These are phyloP conservation scores for Syzygium oleosum DNA, from an alignment of 345 rosid genomes.

Conservation along the genomic window DNA sequence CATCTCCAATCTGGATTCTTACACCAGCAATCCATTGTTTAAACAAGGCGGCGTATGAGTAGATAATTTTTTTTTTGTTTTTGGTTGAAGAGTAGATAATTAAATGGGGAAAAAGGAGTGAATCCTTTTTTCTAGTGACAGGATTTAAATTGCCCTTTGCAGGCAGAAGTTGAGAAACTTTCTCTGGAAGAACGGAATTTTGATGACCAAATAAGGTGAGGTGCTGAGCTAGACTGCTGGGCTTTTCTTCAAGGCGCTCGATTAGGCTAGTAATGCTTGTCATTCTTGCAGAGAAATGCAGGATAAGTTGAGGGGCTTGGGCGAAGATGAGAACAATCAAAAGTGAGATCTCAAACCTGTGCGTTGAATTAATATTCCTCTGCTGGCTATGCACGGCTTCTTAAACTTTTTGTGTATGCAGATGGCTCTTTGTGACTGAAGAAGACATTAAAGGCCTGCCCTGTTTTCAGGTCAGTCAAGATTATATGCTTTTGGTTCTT, in stretches of 20 bases:
- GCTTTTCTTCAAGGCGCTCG: background rate
- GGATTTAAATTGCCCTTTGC: conserved; percentile 12
- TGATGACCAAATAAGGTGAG: conserved; percentile 81
- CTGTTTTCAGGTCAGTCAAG: conserved; percentile 54
- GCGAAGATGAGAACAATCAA: conserved; percentile 74
- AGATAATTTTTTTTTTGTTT: background rate
- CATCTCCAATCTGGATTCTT: background rate
- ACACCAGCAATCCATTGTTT: background rate
- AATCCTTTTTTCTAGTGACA: background rate
- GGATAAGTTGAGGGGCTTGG: conserved; percentile 61
- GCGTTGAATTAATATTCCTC: background rate
- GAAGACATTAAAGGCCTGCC: conserved; percentile 83
- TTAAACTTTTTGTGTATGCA: conserved; percentile 19
- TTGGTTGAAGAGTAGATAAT: background rate
- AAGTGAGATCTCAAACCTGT: conserved; percentile 30
- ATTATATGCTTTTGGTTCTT: background rate
- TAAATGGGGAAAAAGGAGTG: background rate
- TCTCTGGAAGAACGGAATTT: conserved; percentile 54
- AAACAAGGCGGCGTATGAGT: background rate
- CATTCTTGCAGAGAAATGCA: conserved; percentile 63
- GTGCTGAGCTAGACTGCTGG: conserved; percentile 10
- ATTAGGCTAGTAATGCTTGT: conserved; percentile 14
- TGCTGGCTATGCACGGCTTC: background rate
- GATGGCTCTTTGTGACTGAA: conserved; percentile 91
- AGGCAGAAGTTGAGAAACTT: conserved; percentile 77